Evolutionary conservation across 2,329 filamentous ascomycete genomes (phyloP).

Genomic region (Neopestalotiopsis sp.): DNA sequence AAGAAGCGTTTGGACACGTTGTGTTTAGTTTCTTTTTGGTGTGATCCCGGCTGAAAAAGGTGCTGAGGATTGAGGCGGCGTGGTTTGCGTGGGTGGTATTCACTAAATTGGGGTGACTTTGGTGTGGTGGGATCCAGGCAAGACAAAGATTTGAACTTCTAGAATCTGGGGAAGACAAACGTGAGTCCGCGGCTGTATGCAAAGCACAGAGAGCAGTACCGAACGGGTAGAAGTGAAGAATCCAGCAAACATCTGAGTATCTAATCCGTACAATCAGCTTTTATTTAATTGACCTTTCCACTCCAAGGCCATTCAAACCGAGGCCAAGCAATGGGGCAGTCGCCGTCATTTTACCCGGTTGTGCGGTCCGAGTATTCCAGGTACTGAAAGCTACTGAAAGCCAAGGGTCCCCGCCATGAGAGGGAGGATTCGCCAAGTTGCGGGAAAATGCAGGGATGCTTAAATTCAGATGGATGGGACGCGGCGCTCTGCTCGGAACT

Average conservation of each 20-base stretch:
- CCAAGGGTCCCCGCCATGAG: slow-evolving; percentile 6
- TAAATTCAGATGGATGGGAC: not conserved
- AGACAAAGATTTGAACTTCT: not conserved
- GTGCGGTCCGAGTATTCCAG: slow-evolving; percentile 11
- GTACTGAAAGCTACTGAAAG: not conserved
- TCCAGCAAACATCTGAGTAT: not conserved
- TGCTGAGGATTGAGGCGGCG: not conserved
- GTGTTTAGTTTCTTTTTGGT: not conserved
- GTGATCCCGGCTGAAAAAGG: not conserved
- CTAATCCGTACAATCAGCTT: not conserved
- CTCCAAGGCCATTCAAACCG: not conserved
- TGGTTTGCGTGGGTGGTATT: not conserved
- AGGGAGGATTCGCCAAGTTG: slow-evolving; percentile 1
- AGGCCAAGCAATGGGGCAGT: not conserved
- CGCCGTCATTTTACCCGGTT: slow-evolving; percentile 13
- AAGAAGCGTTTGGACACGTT: slow-evolving; percentile 10
- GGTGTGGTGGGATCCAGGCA: not conserved
- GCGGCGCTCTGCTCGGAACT: not conserved
- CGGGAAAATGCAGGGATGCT: slow-evolving; percentile 13
- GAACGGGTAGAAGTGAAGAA: not conserved
- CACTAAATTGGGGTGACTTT: not conserved
- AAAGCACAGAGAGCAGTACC: not conserved
- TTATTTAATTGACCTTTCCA: not conserved
- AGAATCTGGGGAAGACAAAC: slow-evolving; percentile 3
- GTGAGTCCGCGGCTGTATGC: not conserved